Percentiles rank a stretch among this genome's conserved stretches.
Conservation (phyloP, 805 yeast genomes). For the Wickerhamiella bombiphila region DNA sequence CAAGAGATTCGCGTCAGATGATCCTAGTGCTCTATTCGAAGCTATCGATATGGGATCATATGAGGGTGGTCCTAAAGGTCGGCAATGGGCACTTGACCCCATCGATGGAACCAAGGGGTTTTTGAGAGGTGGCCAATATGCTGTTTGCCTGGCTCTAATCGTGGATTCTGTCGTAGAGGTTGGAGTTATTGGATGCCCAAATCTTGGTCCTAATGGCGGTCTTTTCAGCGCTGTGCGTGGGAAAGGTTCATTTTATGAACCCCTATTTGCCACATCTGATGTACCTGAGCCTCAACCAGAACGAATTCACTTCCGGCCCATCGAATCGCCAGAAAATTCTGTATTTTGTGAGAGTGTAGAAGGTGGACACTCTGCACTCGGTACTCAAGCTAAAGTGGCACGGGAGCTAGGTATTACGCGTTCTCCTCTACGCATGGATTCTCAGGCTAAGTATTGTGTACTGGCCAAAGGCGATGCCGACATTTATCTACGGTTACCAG, state of each 20-base stretch:
- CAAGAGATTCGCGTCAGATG: constrained; percentile 14
- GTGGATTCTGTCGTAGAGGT: constrained; percentile 73
- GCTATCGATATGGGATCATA: constrained; percentile 71
- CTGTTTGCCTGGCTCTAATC: constrained; percentile 83
- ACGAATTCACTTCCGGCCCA: constrained; percentile 38
- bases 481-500: constrained; percentile 78
- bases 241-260: constrained; percentile 47
- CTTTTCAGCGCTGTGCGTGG: constrained; percentile 56
- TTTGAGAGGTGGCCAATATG: constrained; percentile 89
- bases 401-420: constrained; percentile 40
- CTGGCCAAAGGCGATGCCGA: constrained; percentile 87
- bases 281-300: constrained; percentile 17
- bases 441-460: constrained; percentile 92
- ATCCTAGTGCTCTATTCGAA: constrained; percentile 30
- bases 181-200: constrained; percentile 96
- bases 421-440: constrained; percentile 63
- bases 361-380: constrained; percentile 86
- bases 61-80: constrained; percentile 60
- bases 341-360: constrained; percentile 89
- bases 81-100: constrained; percentile 97
- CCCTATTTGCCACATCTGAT: constrained; percentile 22
- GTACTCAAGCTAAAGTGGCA: constrained; percentile 67
- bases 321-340: constrained; percentile 34
- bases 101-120: constrained; percentile 98
- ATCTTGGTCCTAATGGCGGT: constrained; percentile 58